phyloP scores from a whole-genome alignment of 805 yeast species.

The Sugiyamaella marilandica region DNA sequence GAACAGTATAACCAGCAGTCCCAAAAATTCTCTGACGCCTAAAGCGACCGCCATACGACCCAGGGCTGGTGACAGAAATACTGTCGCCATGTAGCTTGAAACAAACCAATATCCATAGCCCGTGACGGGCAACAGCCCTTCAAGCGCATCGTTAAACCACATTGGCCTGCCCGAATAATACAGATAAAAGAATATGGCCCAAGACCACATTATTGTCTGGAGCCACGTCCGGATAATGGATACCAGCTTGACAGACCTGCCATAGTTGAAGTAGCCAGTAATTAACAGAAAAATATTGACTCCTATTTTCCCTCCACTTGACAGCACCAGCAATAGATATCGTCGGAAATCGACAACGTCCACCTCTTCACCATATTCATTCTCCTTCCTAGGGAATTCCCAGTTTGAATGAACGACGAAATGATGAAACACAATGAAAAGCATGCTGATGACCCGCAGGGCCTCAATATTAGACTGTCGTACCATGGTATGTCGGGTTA shows the following conservation, averaged over 20 bases:
- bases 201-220: not conserved
- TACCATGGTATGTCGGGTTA: too few relatives aligned
- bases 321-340: not conserved
- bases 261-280: slow-evolving; percentile 6
- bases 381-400: not conserved
- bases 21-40: not conserved
- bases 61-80: slow-evolving; percentile 1
- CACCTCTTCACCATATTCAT: not conserved
- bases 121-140: not conserved
- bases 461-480: slow-evolving; percentile 5
- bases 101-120: slow-evolving; percentile 6
- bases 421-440: slow-evolving; percentile 4
- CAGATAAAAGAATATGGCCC: slow-evolving; percentile 2
- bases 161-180: not conserved
- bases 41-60: not conserved
- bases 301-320: slow-evolving; percentile 5
- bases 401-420: not conserved
- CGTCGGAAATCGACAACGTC: not conserved
- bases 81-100: slow-evolving; percentile 1
- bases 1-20: not conserved
- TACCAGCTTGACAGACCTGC: slow-evolving; percentile 1
- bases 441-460: slow-evolving; percentile 1
- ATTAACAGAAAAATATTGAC: slow-evolving; percentile 6
- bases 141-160: slow-evolving; percentile 1
- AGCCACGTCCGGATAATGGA: slow-evolving; percentile 6